These are phyloP conservation scores for Colletotrichum sp. DNA, from an alignment of 2,329 filamentous ascomycete species.

Conservation along the genomic window DNA sequence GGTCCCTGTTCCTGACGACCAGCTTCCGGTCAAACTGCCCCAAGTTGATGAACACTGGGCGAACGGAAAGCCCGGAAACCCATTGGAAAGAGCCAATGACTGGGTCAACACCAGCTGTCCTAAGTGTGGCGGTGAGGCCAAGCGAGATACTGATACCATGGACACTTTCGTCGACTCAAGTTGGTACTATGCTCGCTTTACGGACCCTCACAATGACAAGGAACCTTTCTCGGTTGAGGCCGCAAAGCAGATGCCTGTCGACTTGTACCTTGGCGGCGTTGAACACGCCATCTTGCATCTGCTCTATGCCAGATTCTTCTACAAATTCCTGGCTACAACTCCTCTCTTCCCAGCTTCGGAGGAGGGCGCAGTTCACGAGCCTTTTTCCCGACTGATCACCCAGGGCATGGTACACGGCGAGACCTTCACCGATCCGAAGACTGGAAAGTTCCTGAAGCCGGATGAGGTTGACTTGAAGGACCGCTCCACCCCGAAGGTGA, in stretches of 20 bases:
- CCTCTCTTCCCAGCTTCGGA: slow-evolving; percentile 47
- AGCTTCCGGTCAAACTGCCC: slow-evolving; percentile 80
- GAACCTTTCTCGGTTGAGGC: slow-evolving; percentile 66
- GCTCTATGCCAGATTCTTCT: slow-evolving; percentile 88
- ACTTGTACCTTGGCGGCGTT: slow-evolving; percentile 87
- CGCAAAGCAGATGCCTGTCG: slow-evolving; percentile 72
- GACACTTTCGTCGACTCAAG: slow-evolving; percentile 96
- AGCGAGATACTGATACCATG: slow-evolving; percentile 92
- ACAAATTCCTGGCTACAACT: slow-evolving; percentile 77
- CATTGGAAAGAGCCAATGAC: slow-evolving; percentile 71
- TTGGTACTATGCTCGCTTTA: slow-evolving; percentile 88
- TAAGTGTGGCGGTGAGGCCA: slow-evolving; percentile 71
- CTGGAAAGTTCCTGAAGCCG: slow-evolving; percentile 77
- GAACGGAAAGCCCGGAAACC: slow-evolving; percentile 75
- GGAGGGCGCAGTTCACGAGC: slow-evolving; percentile 61
- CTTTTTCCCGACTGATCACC: slow-evolving; percentile 81
- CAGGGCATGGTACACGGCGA: slow-evolving; percentile 95
- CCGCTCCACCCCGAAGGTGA: slow-evolving; percentile 63
- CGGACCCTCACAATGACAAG: slow-evolving; percentile 70
- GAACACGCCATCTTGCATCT: slow-evolving; percentile 92
- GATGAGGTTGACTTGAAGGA: slow-evolving; percentile 72
- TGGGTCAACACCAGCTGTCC: slow-evolving; percentile 82
- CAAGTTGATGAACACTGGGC: slow-evolving; percentile 72
- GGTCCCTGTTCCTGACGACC: slow-evolving; percentile 76
- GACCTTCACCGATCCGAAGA: slow-evolving; percentile 78